Evolutionary conservation across 2,329 filamentous ascomycete genomes (phyloP).

Genomic region (Colletotrichum phormii): DNA sequence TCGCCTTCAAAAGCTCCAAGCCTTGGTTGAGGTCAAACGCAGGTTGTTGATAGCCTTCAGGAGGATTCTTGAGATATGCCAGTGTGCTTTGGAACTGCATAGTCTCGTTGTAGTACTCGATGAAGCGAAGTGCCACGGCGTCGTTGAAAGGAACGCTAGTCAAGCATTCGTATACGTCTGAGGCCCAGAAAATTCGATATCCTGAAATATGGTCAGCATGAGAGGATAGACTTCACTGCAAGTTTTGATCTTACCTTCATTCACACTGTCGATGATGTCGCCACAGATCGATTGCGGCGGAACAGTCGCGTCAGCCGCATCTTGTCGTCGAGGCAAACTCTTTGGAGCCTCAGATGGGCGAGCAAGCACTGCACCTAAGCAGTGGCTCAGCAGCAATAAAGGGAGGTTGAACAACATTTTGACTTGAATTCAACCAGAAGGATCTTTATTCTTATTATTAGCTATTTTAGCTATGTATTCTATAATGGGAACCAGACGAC

Average conservation of each 20-base stretch:
- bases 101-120: conserved; percentile 31
- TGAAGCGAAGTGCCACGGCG: conserved; percentile 25
- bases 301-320: not conserved
- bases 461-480: no score
- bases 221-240: no score
- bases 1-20: conserved; percentile 4
- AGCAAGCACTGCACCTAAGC: not conserved
- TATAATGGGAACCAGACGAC: not conserved
- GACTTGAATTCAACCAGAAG: not conserved
- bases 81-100: conserved; percentile 31
- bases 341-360: not conserved
- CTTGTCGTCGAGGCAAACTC: conserved; percentile 5
- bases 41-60: conserved; percentile 24
- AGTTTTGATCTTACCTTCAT: not conserved
- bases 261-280: conserved; percentile 19
- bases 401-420: not conserved
- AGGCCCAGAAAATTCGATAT: conserved; percentile 16
- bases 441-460: no score
- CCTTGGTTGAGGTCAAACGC: conserved; percentile 17
- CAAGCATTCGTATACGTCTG: conserved; percentile 14
- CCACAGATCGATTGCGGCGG: conserved; percentile 5
- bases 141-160: conserved; percentile 23
- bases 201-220: not conserved
- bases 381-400: not conserved
- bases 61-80: conserved; percentile 18